A percentile compares a stretch with the other conserved stretches of the same genome.
Evolutionary conservation across 2,329 filamentous ascomycete genomes (phyloP).

Genomic region (Helotiales sp.): DNA sequence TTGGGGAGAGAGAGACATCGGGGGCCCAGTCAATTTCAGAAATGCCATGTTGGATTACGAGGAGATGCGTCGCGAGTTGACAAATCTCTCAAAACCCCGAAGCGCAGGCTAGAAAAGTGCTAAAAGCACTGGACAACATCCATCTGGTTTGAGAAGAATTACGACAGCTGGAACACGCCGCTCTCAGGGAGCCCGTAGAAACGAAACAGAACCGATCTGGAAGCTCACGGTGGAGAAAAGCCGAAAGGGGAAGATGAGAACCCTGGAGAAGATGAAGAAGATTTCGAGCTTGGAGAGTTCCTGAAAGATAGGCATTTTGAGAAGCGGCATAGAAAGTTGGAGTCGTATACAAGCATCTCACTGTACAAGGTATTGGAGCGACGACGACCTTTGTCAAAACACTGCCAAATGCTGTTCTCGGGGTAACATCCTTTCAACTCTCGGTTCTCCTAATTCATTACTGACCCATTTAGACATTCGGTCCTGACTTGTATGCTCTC

Average conservation of each 20-base stretch:
- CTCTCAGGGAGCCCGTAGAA: constrained; percentile 14
- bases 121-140: constrained; percentile 13
- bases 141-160: constrained; percentile 23
- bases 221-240: constrained; percentile 37
- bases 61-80: constrained; percentile 59
- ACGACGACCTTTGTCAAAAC: constrained; percentile 73
- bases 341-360: constrained; percentile 77
- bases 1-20: constrained; percentile 67
- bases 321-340: constrained; percentile 80
- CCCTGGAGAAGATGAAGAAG: constrained; percentile 51
- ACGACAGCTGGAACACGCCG: constrained; percentile 23
- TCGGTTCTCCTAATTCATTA: not conserved
- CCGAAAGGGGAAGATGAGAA: constrained; percentile 24
- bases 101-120: constrained; percentile 26
- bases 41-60: constrained; percentile 65
- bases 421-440: constrained; percentile 43
- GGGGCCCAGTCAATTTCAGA: constrained; percentile 56
- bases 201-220: constrained; percentile 32
- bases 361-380: constrained; percentile 72
- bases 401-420: constrained; percentile 73
- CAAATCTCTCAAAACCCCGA: constrained; percentile 53
- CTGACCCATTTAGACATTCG: constrained; percentile 62
- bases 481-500: constrained; percentile 75
- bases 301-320: constrained; percentile 78
- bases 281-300: constrained; percentile 72